These are phyloP conservation scores for Leonotis leonurus DNA, from an alignment of 257 asterid genomes.

Conservation along the genomic window DNA sequence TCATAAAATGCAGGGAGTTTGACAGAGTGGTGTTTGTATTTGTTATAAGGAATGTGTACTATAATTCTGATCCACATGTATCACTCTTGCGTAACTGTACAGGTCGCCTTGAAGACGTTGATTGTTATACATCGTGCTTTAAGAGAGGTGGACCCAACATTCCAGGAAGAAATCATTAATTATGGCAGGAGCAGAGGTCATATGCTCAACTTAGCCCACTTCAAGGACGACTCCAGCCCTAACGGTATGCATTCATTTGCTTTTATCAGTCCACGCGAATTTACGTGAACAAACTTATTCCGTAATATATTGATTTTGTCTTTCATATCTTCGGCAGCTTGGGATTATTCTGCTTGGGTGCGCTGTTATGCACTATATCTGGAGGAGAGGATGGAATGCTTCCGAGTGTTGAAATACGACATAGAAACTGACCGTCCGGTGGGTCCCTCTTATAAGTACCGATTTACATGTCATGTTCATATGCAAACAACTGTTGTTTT, in stretches of 20 bases:
- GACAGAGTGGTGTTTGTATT: neutral
- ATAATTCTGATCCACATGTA: too few species aligned
- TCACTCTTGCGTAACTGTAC: neutral
- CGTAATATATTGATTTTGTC: constrained; percentile 8
- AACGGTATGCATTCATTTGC: constrained; percentile 44
- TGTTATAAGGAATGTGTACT: too few species aligned
- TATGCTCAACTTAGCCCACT: constrained; percentile 84
- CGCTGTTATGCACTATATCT: constrained; percentile 78
- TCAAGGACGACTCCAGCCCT: constrained; percentile 97
- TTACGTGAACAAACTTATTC: neutral
- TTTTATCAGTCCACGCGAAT: neutral
- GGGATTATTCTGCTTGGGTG: constrained; percentile 99
- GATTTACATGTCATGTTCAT: neutral
- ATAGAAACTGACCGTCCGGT: constrained; percentile 76
- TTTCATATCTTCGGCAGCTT: constrained; percentile 58
- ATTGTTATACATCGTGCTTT: constrained; percentile 94
- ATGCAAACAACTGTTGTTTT: too few species aligned
- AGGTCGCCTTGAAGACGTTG: constrained; percentile 97
- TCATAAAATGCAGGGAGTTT: too few species aligned
- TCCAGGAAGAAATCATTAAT: constrained; percentile 87
- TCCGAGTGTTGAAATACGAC: constrained; percentile 77
- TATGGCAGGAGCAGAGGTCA: constrained; percentile 83
- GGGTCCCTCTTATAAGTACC: neutral
- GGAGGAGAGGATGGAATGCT: constrained; percentile 98
- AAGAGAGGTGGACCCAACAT: constrained; percentile 92